Evolutionary conservation across 331 rosid genomes (phyloP), one percentile per base, ranked within the genome.

Genomic region (Dryas integrifolia): DNA sequence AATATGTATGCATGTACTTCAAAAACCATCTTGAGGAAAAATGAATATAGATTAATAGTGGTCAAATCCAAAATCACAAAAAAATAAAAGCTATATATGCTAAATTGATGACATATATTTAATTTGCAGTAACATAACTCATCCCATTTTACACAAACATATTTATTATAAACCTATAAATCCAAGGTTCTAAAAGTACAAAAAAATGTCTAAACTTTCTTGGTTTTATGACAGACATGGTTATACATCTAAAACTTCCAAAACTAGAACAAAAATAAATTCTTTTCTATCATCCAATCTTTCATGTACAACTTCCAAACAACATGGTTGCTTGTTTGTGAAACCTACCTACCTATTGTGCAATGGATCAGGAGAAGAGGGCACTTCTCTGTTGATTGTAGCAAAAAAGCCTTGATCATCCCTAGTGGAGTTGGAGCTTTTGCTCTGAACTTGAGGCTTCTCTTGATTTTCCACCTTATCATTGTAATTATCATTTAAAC

Each of bases 361-460:
- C 67, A 90, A 80, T 16, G 90, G 94, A 67, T 88, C 92, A 58
- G 94, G 94, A 79, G 85, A 63, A 70, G 92, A 86, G 8, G 94
- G 94, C 30, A 88, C 92, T 82, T 72, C 21, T 81, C 92, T 85
- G n/a, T 88, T 69, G 56, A 58, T 50, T 21, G 84, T 39, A 5
- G 79, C 69, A 24, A 76, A 85, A 76, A 67, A 63, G 24, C 80
- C 85, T 72, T 30, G 3, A 2, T 68, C 79, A 18, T 78, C 75
- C 50, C 43, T 76, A 59, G 75, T 73, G 21, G 45, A 13, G 16
- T 72, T 73, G 53, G 69, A 68, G 73, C 81, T 71, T 50, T 71
- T 57, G 50, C 40, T 67, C 84, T 79, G 70, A 35, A 7, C 70
- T 66, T 50, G 76, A 83, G 75, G 52, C 60, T 72, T 76, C 77